Evolutionary conservation across 2,329 filamentous ascomycete species (phyloP).

Genomic region (Phialocephala sp.): DNA sequence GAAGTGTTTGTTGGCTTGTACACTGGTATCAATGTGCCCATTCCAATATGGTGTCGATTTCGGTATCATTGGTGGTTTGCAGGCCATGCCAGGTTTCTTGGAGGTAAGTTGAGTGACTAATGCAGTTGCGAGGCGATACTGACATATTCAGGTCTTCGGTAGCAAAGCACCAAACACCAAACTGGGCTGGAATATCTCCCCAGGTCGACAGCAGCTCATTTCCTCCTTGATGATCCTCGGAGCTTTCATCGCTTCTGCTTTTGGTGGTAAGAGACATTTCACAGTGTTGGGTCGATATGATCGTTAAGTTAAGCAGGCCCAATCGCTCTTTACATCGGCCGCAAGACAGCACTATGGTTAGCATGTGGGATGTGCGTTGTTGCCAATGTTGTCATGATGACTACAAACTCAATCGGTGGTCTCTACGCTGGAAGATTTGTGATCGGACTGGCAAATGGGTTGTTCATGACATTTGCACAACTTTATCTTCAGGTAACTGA

Average conservation of each 20-base stretch:
- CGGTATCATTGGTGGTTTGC: slow-evolving; percentile 26
- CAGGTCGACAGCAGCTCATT: slow-evolving; percentile 58
- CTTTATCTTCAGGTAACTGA: slow-evolving; percentile 48
- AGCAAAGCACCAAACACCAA: slow-evolving; percentile 39
- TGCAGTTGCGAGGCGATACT: neutral
- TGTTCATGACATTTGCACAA: slow-evolving; percentile 33
- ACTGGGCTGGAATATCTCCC: slow-evolving; percentile 43
- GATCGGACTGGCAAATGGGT: slow-evolving; percentile 54
- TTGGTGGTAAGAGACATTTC: slow-evolving; percentile 18
- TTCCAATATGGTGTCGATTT: slow-evolving; percentile 36
- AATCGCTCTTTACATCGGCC: slow-evolving; percentile 47
- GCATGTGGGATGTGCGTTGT: slow-evolving; percentile 56
- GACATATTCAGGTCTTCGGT: slow-evolving; percentile 52
- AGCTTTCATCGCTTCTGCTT: slow-evolving; percentile 52
- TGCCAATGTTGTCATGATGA: slow-evolving; percentile 64
- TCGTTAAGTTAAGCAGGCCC: slow-evolving; percentile 15
- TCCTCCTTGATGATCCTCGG: slow-evolving; percentile 58
- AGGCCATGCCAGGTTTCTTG: slow-evolving; percentile 32
- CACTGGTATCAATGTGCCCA: slow-evolving; percentile 32
- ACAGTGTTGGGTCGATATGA: slow-evolving; percentile 50
- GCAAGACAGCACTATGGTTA: slow-evolving; percentile 51
- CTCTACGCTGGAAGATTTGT: slow-evolving; percentile 61
- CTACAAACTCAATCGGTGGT: slow-evolving; percentile 55
- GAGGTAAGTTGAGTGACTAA: slow-evolving; percentile 17
- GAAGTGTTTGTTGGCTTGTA: slow-evolving; percentile 32